Conservation (phyloP, 208 protist genomes). For the Trypanosoma cruzi region DNA sequence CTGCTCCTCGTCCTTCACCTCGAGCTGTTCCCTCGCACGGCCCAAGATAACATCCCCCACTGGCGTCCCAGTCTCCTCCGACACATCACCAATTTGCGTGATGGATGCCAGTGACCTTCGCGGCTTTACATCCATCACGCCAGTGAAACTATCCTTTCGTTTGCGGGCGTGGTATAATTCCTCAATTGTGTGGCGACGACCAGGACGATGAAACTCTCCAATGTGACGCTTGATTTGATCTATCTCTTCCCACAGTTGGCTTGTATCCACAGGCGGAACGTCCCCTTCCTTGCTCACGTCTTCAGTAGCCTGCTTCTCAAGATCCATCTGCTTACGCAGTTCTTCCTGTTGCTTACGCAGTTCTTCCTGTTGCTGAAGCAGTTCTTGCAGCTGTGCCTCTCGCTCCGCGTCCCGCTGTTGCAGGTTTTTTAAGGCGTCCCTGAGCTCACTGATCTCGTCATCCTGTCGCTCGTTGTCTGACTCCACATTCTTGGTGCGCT, state of each 20-base stretch:
- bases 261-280: conserved; percentile 23
- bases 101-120: too few species aligned
- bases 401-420: conserved; percentile 30
- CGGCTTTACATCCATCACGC: too few species aligned
- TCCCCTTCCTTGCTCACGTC: neutral
- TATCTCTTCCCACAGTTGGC: conserved; percentile 66
- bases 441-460: conserved; percentile 42
- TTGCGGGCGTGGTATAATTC: conserved; percentile 83
- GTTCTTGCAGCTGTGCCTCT: conserved; percentile 7
- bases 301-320: conserved; percentile 27
- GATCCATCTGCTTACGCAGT: conserved; percentile 8
- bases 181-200: conserved; percentile 76
- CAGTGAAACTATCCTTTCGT: conserved; percentile 27
- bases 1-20: conserved; percentile 12
- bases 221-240: conserved; percentile 54
- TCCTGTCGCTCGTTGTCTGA: conserved; percentile 46
- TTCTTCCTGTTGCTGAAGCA: conserved; percentile 7
- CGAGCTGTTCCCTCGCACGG: conserved; percentile 63
- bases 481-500: conserved; percentile 55
- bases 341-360: conserved; percentile 18
- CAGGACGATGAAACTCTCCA: conserved; percentile 45
- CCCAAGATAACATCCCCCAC: conserved; percentile 68
- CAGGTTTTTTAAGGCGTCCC: conserved; percentile 34
- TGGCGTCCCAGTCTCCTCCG: conserved; percentile 16
- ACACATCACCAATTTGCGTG: too few species aligned